Evolutionary conservation across 2,329 filamentous ascomycete genomes (phyloP).

Genomic region (Fusarium continuum): DNA sequence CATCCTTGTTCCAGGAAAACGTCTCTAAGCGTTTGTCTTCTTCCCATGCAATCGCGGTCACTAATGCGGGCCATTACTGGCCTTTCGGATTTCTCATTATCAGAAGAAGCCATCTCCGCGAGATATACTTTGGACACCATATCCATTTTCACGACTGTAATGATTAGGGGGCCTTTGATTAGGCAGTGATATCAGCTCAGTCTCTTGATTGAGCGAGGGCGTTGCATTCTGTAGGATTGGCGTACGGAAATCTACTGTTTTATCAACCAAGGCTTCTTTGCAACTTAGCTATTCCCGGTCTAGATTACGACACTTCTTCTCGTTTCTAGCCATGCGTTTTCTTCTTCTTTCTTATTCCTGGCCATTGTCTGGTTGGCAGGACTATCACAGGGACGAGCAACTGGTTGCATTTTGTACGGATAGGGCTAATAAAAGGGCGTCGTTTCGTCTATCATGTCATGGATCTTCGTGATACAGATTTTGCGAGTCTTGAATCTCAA

Average conservation of each 20-base stretch:
- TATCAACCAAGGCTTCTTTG: conserved; percentile 40
- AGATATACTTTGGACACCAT: conserved; percentile 26
- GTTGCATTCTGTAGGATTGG: conserved; percentile 34
- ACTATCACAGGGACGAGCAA: conserved; percentile 7
- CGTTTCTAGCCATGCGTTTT: conserved; percentile 24
- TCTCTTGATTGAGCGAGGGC: conserved; percentile 22
- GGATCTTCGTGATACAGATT: conserved; percentile 42
- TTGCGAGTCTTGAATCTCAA: conserved; percentile 7
- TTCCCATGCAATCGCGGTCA: conserved; percentile 23
- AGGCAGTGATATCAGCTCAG: conserved; percentile 28
- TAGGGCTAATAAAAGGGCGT: conserved; percentile 36
- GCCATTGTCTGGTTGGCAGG: conserved; percentile 19
- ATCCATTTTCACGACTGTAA: conserved; percentile 44
- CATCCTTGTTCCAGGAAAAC: conserved; percentile 91
- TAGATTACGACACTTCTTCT: conserved; percentile 28
- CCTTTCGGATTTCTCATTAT: conserved; percentile 14
- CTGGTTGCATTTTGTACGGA: conserved; percentile 32
- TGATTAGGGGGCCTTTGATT: conserved; percentile 41
- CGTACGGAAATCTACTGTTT: conserved; percentile 41
- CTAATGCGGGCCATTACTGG: conserved; percentile 41
- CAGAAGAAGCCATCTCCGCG: conserved; percentile 25
- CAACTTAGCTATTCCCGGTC: conserved; percentile 37
- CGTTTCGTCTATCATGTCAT: conserved; percentile 43
- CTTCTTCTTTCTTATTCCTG: conserved; percentile 23
- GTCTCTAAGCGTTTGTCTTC: conserved; percentile 61